Base-by-base conservation (phyloP, 495 filamentous ascomycete genomes). In the Penicillium mononematosum region DNA sequence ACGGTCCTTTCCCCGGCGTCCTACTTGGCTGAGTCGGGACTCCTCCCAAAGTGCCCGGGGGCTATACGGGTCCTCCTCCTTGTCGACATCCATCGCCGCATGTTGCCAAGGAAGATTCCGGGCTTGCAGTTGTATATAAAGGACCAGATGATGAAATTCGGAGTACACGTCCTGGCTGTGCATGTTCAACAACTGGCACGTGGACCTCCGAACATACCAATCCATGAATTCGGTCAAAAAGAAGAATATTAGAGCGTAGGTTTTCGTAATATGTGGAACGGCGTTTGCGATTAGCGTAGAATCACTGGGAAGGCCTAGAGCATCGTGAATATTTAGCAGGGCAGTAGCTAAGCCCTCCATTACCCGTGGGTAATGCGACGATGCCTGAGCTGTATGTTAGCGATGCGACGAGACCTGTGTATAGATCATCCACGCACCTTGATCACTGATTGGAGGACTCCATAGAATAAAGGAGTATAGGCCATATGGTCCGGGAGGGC, bases 151-250 rank as follows among this genome's bases (percentile, higher is more conserved):
- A n/a, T 72, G 62, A 27, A 80, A 77, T 16, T 73, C 66, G 29
- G 68, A 57, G 55, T 78, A 77, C 16, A 72, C 60, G 53, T 80
- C 75, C 51, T 80, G 77, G 58, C 71, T 75, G 27, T 76, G 72
- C 54, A 76, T 78, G 29, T 73, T 70, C 41, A 82, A 63, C 16
- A 79, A 55, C 25, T 76, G 73, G 52, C 74, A 77, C 7, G 63
- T 72, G 4, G 71, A 72, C 42, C 68, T 66, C 39, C 73, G 60
- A 27, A 74, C 69, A 65, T 78, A 77, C 73, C 76, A 80, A 53
- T 75, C 71, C 67, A 81, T 79, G 53, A 78, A 70, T 53, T 77
- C 74, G 46, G 73, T 70, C 10, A 82, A 61, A 43, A 80, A 73
- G 59, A 81, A 71, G 42, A 81, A 80, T 3, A 73, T 66, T 45